Evolutionary conservation across 2,329 filamentous ascomycete species (phyloP), one percentile per base, ranked within the genome.

Genomic region (Beauveria rudraprayagi): DNA sequence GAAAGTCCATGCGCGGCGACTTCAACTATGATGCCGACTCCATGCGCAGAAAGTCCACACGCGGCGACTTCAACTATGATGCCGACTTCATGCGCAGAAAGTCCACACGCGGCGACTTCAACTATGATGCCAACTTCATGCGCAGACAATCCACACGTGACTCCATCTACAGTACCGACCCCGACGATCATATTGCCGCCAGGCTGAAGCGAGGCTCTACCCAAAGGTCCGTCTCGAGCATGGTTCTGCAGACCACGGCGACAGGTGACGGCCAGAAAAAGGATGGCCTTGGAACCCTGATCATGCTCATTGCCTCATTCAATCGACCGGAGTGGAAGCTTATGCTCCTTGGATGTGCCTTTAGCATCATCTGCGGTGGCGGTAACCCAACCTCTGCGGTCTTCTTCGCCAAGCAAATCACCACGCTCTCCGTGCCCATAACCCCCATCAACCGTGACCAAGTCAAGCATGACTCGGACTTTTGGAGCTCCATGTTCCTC

Each of bases 401-500:
- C 65, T 88, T 97, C 75, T 95, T 97, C 69, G 88, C 92, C 68
- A 96, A 97, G 74, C 83, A 91, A 62, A 92, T 97, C 72, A 83
- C 84, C 63, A 84, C 86, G 9, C 80, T 94, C 14, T 84, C 87
- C 8, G 75, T 73, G 1, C 72, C 75, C 11, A 66, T 87, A 22
- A 83, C 79, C 28, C 73, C 76, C 17, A 72, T 66, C 41, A 79
- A 80, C 71, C 83, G 78, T 47, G 73, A 70, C 34, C 73, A 84
- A 59, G 80, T 95, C 57, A 83, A 87, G 65, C 78, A 81, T 19
- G 83, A 93, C 62, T 86, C 89, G 22, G 85, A 91, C 70, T 96
- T 96, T 72, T 97, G 91, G 91, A 87, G 85, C 61, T 77, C 86
- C 68, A 96, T 96, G 91, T 96, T 88, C 73, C 81, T 92, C 65